A percentile compares a stretch with the other conserved stretches of the same genome.
phyloP scores from a whole-genome alignment of 202 grass and related monocot species.

The Hordeum pubiflorum region DNA sequence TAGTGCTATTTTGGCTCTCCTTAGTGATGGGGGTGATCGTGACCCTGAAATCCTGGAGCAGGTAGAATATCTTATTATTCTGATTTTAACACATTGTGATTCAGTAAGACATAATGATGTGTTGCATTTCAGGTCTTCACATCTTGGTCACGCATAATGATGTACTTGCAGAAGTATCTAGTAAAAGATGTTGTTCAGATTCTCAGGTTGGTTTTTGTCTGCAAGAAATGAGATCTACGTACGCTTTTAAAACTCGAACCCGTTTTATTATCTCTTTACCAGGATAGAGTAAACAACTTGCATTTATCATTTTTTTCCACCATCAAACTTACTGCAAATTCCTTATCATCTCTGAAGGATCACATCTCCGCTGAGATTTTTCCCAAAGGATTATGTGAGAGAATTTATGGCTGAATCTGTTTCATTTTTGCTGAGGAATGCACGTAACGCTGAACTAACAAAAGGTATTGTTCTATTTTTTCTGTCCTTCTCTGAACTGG shows the following conservation, averaged over 20 bases:
- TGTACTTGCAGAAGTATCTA: constrained; percentile 97
- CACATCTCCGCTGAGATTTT: constrained; percentile 63
- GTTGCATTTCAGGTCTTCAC: constrained; percentile 76
- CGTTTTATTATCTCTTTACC: neutral
- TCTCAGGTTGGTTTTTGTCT: constrained; percentile 61
- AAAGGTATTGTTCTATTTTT: constrained; percentile 43
- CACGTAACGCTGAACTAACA: constrained; percentile 45
- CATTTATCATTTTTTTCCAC: constrained; percentile 10
- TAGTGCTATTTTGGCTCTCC: constrained; percentile 53
- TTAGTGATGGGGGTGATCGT: constrained; percentile 62
- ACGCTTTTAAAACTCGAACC: neutral
- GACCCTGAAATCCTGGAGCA: constrained; percentile 92
- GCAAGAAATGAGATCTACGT: neutral
- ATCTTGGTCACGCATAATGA: constrained; percentile 94
- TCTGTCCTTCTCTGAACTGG: constrained; percentile 1
- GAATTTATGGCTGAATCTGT: constrained; percentile 94
- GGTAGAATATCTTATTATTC: constrained; percentile 32
- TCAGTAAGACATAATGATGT: constrained; percentile 20
- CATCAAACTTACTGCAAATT: constrained; percentile 14
- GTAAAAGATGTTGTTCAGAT: constrained; percentile 69
- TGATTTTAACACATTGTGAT: constrained; percentile 19
- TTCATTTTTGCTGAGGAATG: constrained; percentile 93
- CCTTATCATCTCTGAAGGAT: constrained; percentile 53
- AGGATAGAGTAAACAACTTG: constrained; percentile 15
- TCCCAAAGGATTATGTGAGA: constrained; percentile 65